phyloP scores from a whole-genome alignment of 192 early-diverging fungal species.

The Coemansia sp. region DNA sequence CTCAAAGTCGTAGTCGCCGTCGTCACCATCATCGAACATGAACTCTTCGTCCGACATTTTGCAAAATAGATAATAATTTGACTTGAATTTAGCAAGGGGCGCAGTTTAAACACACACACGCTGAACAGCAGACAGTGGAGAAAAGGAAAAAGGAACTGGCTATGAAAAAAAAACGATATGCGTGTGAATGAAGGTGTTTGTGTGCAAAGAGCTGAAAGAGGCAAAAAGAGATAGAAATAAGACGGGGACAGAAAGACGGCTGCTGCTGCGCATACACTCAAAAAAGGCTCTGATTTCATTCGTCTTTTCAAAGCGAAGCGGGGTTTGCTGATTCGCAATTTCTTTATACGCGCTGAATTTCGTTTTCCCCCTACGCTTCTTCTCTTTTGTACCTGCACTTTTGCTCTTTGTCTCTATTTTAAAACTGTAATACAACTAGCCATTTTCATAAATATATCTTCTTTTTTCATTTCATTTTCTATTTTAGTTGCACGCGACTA shows the following conservation, averaged over 20 bases:
- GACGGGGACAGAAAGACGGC: background rate
- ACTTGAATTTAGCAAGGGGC: no score
- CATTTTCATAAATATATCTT: background rate
- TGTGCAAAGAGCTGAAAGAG: background rate
- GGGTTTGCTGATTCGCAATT: no score
- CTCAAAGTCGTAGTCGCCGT: slow-evolving; percentile 32
- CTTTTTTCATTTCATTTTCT: background rate
- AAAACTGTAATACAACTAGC: no score
- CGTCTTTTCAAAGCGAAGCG: background rate
- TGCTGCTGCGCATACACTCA: background rate
- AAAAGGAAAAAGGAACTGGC: background rate
- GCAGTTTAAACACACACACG: no score
- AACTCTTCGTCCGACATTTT: slow-evolving; percentile 51
- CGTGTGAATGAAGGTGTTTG: background rate
- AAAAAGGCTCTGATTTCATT: background rate
- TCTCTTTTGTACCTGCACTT: background rate
- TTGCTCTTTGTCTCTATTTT: background rate
- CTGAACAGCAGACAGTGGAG: no score
- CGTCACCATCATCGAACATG: slow-evolving; percentile 45
- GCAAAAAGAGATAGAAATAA: slow-evolving; percentile 1
- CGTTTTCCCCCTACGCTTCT: background rate
- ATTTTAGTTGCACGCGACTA: background rate
- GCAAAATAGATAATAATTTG: no score
- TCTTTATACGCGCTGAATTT: background rate
- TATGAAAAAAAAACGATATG: no score